A percentile compares a stretch with the other conserved stretches of the same genome.
Evolutionary conservation across 257 asterid species (phyloP).

Genomic region (Lantana camara): DNA sequence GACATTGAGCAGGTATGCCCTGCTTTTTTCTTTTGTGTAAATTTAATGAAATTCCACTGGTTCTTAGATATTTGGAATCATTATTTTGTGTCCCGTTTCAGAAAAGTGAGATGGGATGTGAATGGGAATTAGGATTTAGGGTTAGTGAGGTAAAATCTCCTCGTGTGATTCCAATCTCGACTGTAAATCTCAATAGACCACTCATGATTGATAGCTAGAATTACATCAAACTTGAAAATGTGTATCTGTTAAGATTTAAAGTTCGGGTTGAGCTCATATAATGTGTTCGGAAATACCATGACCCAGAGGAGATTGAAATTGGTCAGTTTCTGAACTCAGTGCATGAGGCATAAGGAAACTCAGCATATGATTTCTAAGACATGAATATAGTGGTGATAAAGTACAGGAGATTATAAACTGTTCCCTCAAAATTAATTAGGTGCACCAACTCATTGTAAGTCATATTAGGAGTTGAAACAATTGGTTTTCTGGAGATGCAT

Average conservation of each 20-base stretch:
- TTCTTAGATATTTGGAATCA: background rate
- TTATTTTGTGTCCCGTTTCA: background rate
- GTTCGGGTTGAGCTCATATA: no score
- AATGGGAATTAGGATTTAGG: background rate
- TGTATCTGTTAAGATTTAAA: no score
- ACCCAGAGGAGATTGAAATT: no score
- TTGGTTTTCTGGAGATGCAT: background rate
- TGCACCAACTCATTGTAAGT: background rate
- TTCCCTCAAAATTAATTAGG: background rate
- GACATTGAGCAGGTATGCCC: slow-evolving; percentile 72
- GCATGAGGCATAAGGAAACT: no score
- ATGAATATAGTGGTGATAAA: no score
- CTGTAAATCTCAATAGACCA: background rate
- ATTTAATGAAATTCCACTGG: background rate
- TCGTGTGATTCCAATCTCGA: background rate
- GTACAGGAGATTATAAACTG: background rate
- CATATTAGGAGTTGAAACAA: background rate
- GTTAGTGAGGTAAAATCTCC: background rate
- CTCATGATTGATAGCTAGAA: background rate
- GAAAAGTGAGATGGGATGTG: background rate
- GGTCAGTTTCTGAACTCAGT: no score
- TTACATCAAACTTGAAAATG: background rate
- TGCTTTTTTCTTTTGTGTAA: background rate
- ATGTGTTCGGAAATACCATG: no score
- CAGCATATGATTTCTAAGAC: no score